Conservation (phyloP, 441 rosid genomes). For the Biscutella laevigata region DNA sequence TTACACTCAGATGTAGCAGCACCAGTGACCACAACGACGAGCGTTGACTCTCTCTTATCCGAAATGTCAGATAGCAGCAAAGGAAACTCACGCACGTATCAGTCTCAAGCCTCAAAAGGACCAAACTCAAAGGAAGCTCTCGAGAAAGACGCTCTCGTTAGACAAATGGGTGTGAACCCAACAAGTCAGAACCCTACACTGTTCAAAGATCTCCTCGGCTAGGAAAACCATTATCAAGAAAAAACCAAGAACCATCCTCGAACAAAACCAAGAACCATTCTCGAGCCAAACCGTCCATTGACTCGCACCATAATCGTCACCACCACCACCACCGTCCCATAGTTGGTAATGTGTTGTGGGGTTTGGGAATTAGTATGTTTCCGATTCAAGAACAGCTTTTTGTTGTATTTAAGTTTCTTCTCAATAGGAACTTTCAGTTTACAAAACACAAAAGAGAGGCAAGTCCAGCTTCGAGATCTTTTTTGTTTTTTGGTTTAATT, state of each 20-base stretch:
- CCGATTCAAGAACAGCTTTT: slow-evolving; percentile 17
- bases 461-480: slow-evolving; percentile 2
- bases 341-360: slow-evolving; percentile 14
- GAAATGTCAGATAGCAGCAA: slow-evolving; percentile 32
- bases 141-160: slow-evolving; percentile 84
- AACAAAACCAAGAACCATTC: neutral
- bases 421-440: slow-evolving; percentile 24
- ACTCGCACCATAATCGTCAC: neutral
- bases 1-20: slow-evolving; percentile 43
- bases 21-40: slow-evolving; percentile 30
- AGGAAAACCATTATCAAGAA: no score
- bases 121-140: slow-evolving; percentile 64
- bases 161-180: slow-evolving; percentile 96
- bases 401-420: slow-evolving; percentile 25
- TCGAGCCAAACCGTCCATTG: neutral
- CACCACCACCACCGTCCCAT: slow-evolving; percentile 2
- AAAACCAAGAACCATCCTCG: no score
- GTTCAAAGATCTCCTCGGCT: slow-evolving; percentile 82
- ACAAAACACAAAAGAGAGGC: slow-evolving; percentile 17
- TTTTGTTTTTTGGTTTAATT: slow-evolving; percentile 13
- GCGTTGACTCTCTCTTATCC: slow-evolving; percentile 34
- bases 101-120: slow-evolving; percentile 45
- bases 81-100: slow-evolving; percentile 17
- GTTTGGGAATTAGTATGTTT: slow-evolving; percentile 10
- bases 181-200: slow-evolving; percentile 78